Evolutionary conservation across 768 basidiomycete genomes (phyloP).

Genomic region (Serendipita sp.): DNA sequence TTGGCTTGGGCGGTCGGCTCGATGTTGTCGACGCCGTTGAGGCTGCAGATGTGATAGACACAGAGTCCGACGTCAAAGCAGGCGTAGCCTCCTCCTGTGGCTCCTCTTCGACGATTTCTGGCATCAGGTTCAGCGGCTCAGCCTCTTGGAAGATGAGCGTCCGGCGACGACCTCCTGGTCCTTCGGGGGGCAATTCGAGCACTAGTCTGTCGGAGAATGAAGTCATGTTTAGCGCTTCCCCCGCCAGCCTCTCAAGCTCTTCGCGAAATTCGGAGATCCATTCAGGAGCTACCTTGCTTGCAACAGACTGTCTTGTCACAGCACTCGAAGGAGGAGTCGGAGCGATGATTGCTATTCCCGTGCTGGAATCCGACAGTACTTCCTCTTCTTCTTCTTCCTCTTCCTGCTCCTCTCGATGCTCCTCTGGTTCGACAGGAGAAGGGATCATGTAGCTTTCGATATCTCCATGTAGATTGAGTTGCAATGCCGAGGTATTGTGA

Average conservation of each 20-base stretch:
- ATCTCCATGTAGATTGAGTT: background rate
- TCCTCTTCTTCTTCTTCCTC: no score
- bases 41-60: background rate
- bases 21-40: background rate
- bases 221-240: constrained; percentile 2
- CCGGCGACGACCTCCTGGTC: background rate
- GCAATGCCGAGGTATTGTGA: background rate
- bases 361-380: no score
- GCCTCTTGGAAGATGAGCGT: background rate
- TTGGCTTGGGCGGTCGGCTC: background rate
- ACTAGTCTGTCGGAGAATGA: background rate
- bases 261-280: background rate
- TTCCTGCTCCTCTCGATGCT: background rate
- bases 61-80: background rate
- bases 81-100: background rate
- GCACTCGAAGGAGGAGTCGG: background rate
- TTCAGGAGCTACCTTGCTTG: background rate
- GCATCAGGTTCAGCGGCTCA: background rate
- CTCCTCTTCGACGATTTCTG: background rate
- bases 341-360: background rate
- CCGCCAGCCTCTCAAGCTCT: background rate
- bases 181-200: background rate
- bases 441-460: background rate
- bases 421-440: background rate
- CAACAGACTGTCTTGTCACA: background rate